Percentiles rank a stretch among this genome's conserved stretches.
Conservation (phyloP, 2,329 filamentous ascomycete species). For the Fusarium marasasianum region DNA sequence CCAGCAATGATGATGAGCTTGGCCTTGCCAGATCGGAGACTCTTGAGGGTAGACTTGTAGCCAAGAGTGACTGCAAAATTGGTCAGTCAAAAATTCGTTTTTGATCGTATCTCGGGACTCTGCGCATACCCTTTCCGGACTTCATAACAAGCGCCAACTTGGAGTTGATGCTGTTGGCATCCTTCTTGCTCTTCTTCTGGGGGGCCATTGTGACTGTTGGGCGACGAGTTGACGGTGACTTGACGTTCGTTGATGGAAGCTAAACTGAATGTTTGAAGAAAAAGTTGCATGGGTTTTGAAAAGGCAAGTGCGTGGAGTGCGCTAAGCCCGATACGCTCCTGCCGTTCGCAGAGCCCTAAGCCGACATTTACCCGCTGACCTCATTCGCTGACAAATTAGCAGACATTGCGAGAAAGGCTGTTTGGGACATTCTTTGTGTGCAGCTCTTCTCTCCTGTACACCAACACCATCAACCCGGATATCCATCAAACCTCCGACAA, state of each 20-base stretch:
- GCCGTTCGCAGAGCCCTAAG: not conserved
- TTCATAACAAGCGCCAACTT: constrained; percentile 71
- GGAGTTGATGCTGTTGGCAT: constrained; percentile 75
- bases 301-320: not conserved
- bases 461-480: constrained; percentile 51
- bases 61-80: constrained; percentile 51
- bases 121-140: constrained; percentile 75
- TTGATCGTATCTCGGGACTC: not conserved
- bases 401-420: not conserved
- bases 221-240: constrained; percentile 42
- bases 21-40: constrained; percentile 93
- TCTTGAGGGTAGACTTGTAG: constrained; percentile 72
- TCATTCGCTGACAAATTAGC: not conserved
- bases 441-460: constrained; percentile 29
- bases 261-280: constrained; percentile 31
- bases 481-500: constrained; percentile 72
- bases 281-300: not conserved
- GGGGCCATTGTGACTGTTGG: constrained; percentile 69
- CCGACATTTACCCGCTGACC: not conserved
- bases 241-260: constrained; percentile 47
- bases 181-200: constrained; percentile 86
- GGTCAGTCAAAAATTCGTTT: constrained; percentile 16
- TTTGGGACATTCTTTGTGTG: not conserved
- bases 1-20: constrained; percentile 94
- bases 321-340: not conserved